Evolutionary conservation across 495 filamentous ascomycete genomes (phyloP).

Genomic region (Neurospora sp.): DNA sequence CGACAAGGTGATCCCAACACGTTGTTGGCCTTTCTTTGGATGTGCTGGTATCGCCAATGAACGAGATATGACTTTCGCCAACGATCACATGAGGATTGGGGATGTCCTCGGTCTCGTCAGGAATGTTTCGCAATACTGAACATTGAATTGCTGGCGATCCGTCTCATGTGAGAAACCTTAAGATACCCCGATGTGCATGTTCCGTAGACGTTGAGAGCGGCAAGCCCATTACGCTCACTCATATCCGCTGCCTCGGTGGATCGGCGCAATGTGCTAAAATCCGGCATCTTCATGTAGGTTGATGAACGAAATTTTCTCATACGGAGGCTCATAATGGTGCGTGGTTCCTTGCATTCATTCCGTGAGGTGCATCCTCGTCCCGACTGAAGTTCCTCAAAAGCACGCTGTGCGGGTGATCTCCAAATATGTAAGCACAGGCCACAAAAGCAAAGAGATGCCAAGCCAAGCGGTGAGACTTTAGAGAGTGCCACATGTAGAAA

Average conservation of each 20-base stretch:
- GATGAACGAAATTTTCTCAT: background rate
- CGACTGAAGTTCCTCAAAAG: background rate
- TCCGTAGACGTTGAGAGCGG: background rate
- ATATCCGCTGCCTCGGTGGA: background rate
- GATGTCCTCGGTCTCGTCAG: background rate
- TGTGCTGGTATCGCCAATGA: background rate
- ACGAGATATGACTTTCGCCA: background rate
- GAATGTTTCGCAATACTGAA: background rate
- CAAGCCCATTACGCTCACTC: background rate
- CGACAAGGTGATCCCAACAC: background rate
- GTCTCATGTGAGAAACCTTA: background rate
- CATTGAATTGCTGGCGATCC: background rate
- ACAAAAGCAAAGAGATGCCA: background rate
- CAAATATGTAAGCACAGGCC: background rate
- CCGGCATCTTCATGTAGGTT: background rate
- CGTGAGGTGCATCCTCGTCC: background rate
- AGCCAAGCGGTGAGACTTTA: conserved; percentile 7
- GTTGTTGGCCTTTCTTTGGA: background rate
- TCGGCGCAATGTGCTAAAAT: background rate
- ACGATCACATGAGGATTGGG: background rate
- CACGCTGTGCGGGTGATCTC: background rate
- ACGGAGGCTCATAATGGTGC: background rate
- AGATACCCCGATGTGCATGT: background rate
- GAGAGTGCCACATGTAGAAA: conserved; percentile 1
- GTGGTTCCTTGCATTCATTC: background rate